Evolutionary conservation across 2,329 filamentous ascomycete species (phyloP).

Genomic region (Penicillium verrucosum): DNA sequence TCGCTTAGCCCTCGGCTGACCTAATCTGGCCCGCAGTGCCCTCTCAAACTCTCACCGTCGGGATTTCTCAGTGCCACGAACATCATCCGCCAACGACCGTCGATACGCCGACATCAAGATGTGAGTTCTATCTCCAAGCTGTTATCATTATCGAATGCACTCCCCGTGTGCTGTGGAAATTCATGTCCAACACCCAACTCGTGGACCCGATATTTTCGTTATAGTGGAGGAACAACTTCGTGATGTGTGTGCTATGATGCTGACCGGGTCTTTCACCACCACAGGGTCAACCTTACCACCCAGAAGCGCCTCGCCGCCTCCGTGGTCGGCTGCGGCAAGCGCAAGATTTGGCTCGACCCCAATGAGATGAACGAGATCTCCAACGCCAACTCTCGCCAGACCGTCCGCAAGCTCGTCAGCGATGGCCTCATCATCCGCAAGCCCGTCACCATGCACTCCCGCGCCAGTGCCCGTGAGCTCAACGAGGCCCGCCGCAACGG

Average conservation of each 20-base stretch:
- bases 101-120: constrained; percentile 48
- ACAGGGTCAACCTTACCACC: constrained; percentile 98
- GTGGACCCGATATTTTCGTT: constrained; percentile 15
- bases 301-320: constrained; percentile 99
- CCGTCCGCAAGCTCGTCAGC: constrained; percentile 97
- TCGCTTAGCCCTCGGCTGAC: constrained; percentile 40
- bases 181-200: constrained; percentile 5
- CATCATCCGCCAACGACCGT: constrained; percentile 47
- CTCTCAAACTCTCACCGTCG: constrained; percentile 42
- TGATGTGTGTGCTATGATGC: constrained; percentile 26
- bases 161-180: constrained; percentile 12
- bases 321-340: constrained; percentile 98
- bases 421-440: constrained; percentile 99
- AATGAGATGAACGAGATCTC: constrained; percentile 99
- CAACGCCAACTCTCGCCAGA: constrained; percentile 99
- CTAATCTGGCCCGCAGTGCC: constrained; percentile 35
- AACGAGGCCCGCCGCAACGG: constrained; percentile 92
- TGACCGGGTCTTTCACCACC: constrained; percentile 36
- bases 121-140: constrained; percentile 38
- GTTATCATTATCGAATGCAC: constrained; percentile 19
- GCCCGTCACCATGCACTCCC: constrained; percentile 99
- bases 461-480: constrained; percentile 91
- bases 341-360: constrained; percentile 99
- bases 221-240: constrained; percentile 11
- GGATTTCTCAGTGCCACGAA: constrained; percentile 43